These are phyloP conservation scores for Bremia lactucae DNA, from an alignment of 352 stramenopile species.

Conservation along the genomic window DNA sequence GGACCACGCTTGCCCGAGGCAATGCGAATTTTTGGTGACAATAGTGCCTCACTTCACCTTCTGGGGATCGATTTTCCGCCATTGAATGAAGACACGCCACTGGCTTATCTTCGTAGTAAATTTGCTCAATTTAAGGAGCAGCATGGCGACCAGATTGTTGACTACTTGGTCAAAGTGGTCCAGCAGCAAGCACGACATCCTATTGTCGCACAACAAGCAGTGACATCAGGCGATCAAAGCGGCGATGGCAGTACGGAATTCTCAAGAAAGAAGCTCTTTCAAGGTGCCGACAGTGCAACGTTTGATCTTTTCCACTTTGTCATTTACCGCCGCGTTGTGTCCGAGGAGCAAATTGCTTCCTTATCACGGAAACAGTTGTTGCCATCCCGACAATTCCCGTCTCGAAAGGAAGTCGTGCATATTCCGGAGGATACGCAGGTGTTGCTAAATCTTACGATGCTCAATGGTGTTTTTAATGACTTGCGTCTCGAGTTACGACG, in stretches of 20 bases:
- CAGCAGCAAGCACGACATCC: slow-evolving; percentile 11
- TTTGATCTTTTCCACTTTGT: slow-evolving; percentile 73
- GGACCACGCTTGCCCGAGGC: slow-evolving; percentile 43
- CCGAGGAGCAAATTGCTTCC: slow-evolving; percentile 11
- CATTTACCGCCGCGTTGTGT: slow-evolving; percentile 36
- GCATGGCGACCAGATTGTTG: slow-evolving; percentile 42
- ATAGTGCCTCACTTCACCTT: slow-evolving; percentile 37
- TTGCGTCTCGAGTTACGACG: slow-evolving; percentile 36
- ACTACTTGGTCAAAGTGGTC: slow-evolving; percentile 45
- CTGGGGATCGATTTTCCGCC: slow-evolving; percentile 44
- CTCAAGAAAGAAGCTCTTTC: slow-evolving; percentile 23
- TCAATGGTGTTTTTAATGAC: slow-evolving; percentile 57
- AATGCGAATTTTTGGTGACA: slow-evolving; percentile 46
- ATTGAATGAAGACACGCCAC: slow-evolving; percentile 54
- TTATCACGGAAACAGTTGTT: slow-evolving; percentile 25
- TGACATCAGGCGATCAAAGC: slow-evolving; percentile 4
- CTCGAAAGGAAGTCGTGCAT: slow-evolving; percentile 16
- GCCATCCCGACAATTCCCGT: slow-evolving; percentile 34
- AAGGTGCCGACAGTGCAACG: slow-evolving; percentile 29
- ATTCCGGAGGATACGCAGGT: slow-evolving; percentile 36
- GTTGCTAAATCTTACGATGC: slow-evolving; percentile 37
- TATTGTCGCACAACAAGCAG: slow-evolving; percentile 7
- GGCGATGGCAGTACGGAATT: slow-evolving; percentile 7
- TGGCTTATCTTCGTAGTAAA: slow-evolving; percentile 41
- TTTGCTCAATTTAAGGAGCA: slow-evolving; percentile 42